Evolutionary conservation across 495 filamentous ascomycete species (phyloP).

Genomic region (Tuber umbilicatum): DNA sequence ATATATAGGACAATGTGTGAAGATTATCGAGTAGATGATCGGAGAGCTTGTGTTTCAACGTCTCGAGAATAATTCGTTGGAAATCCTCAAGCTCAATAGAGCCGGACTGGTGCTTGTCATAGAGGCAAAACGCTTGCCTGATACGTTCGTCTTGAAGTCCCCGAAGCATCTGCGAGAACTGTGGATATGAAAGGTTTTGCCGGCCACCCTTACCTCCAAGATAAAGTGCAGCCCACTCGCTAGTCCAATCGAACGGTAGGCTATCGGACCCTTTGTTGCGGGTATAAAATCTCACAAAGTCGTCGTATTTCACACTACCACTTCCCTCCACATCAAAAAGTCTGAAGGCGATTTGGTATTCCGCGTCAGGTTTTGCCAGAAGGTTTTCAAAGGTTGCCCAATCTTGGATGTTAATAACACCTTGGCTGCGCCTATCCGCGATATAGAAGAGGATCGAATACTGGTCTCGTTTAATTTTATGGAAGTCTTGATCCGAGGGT

Average conservation of each 20-base stretch:
- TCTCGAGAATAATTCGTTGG: conserved; percentile 89
- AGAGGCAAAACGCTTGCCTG: conserved; percentile 83
- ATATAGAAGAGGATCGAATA: conserved; percentile 87
- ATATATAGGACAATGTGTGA: conserved; percentile 90
- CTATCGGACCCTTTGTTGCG: conserved; percentile 69
- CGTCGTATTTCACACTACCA: conserved; percentile 77
- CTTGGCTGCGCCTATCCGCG: conserved; percentile 67
- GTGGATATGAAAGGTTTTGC: conserved; percentile 87
- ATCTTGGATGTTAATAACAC: conserved; percentile 70
- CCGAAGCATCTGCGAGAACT: conserved; percentile 97
- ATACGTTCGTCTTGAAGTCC: conserved; percentile 93
- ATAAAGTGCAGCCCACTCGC: conserved; percentile 94
- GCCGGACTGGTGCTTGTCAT: conserved; percentile 92
- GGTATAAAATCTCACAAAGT: conserved; percentile 73
- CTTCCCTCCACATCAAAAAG: conserved; percentile 80
- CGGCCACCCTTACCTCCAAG: conserved; percentile 74
- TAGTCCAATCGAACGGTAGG: conserved; percentile 95
- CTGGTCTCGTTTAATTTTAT: conserved; percentile 93
- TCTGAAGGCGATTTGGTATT: conserved; percentile 97
- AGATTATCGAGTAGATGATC: conserved; percentile 93
- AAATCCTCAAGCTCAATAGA: conserved; percentile 96
- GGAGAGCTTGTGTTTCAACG: conserved; percentile 91
- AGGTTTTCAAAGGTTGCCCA: conserved; percentile 92
- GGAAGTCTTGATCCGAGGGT: conserved; percentile 81
- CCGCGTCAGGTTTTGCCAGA: conserved; percentile 86